These are phyloP conservation scores for Paraphoma chrysanthemicola DNA, from an alignment of 2,329 filamentous ascomycete species.

Conservation along the genomic window DNA sequence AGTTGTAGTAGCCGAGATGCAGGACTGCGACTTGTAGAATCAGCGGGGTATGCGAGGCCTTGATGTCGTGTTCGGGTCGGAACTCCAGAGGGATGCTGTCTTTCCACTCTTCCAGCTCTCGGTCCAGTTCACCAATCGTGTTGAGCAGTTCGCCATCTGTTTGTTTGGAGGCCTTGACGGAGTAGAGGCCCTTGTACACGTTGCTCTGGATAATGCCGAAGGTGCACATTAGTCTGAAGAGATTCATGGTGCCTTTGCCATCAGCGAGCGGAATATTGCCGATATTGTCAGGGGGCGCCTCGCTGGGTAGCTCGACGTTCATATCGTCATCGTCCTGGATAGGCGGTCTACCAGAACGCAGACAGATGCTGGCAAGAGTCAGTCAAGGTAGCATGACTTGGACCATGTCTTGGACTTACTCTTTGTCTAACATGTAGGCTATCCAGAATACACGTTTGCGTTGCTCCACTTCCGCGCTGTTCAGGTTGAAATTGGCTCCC, in stretches of 20 bases:
- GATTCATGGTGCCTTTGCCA: slow-evolving; percentile 89
- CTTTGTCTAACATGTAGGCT: slow-evolving; percentile 75
- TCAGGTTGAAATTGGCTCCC: slow-evolving; percentile 90
- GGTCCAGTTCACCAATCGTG: slow-evolving; percentile 93
- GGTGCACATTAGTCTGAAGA: slow-evolving; percentile 92
- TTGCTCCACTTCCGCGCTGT: slow-evolving; percentile 93
- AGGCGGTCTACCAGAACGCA: slow-evolving; percentile 74
- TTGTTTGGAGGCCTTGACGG: slow-evolving; percentile 88
- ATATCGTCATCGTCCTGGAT: slow-evolving; percentile 82
- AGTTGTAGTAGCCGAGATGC: slow-evolving; percentile 98
- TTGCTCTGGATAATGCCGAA: slow-evolving; percentile 91
- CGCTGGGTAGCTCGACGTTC: slow-evolving; percentile 94
- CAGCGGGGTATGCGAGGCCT: slow-evolving; percentile 88
- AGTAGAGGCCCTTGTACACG: slow-evolving; percentile 92
- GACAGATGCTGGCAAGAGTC: slow-evolving; percentile 61
- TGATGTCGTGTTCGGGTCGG: slow-evolving; percentile 96
- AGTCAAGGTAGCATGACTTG: slow-evolving; percentile 13
- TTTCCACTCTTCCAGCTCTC: slow-evolving; percentile 87
- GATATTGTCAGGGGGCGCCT: slow-evolving; percentile 88
- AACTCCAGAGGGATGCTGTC: slow-evolving; percentile 94
- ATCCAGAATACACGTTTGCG: slow-evolving; percentile 81
- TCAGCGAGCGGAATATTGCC: slow-evolving; percentile 92
- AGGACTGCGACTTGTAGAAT: slow-evolving; percentile 93
- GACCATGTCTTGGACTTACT: slow-evolving; percentile 51
- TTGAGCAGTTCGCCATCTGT: slow-evolving; percentile 92